These are phyloP conservation scores for Metschnikowia arizonensis DNA, from an alignment of 805 yeast species.

Conservation along the genomic window DNA sequence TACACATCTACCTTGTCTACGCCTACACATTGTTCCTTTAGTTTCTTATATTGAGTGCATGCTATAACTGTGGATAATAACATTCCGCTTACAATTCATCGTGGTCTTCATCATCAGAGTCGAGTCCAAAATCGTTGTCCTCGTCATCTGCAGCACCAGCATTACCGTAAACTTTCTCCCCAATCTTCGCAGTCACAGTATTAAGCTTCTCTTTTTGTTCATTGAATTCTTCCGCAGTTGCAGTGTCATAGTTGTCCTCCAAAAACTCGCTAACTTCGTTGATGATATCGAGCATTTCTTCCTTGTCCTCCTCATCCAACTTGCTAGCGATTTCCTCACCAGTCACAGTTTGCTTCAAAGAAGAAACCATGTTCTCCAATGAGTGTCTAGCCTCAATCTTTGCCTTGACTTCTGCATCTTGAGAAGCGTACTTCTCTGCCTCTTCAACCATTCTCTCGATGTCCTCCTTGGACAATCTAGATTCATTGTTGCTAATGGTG, in stretches of 20 bases:
- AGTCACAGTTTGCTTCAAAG: constrained; percentile 14
- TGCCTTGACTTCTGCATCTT: constrained; percentile 20
- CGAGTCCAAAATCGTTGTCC: constrained; percentile 26
- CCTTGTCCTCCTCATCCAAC: constrained; percentile 87
- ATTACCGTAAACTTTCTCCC: constrained; percentile 61
- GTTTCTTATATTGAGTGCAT: neutral
- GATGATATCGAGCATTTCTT: constrained; percentile 79
- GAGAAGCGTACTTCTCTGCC: constrained; percentile 21
- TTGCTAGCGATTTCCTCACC: constrained; percentile 38
- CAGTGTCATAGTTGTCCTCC: constrained; percentile 70
- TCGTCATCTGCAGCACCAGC: constrained; percentile 47
- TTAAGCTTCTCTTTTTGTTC: constrained; percentile 84
- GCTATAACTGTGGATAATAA: neutral
- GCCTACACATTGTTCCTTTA: neutral
- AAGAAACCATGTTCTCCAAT: constrained; percentile 19
- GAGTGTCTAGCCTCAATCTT: constrained; percentile 21
- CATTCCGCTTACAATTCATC: constrained; percentile 36
- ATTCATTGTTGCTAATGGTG: constrained; percentile 20
- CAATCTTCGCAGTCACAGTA: constrained; percentile 85
- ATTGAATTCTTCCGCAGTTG: constrained; percentile 87
- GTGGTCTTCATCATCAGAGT: constrained; percentile 42
- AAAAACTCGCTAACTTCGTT: constrained; percentile 84
- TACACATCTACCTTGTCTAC: neutral
- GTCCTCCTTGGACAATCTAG: constrained; percentile 21
- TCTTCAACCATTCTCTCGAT: constrained; percentile 22